Evolutionary conservation across 2,329 filamentous ascomycete species (phyloP), one percentile per base, ranked within the genome.

Genomic region (Hypocreales sp.): DNA sequence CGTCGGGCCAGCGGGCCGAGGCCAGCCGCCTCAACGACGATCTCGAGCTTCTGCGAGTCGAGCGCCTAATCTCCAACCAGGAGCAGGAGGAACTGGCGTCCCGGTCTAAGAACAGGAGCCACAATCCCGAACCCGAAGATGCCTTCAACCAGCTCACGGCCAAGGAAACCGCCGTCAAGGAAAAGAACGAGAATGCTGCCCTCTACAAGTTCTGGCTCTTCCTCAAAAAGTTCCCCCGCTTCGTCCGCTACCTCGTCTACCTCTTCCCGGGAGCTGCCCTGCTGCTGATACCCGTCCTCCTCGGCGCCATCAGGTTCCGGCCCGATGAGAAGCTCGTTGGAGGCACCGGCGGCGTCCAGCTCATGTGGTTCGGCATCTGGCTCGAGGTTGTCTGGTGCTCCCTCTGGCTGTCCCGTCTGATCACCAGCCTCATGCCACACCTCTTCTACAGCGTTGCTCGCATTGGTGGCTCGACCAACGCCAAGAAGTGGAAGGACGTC

Each of bases 321-420:
- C 31, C 51, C 3, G 37, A 47, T 5, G 44, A 46, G n/a, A 44
- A 52, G 9, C 46, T 77, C 2, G 71, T 67, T 9, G 66, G 65
- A 6, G 65, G 64, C 2, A 67, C 78, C 3, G 83, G 83, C 1
- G 82, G 78, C 13, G 83, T 93, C 0, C 46, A 72, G 35, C 58
- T 94, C 24, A 58, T 83, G 33, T 95, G 87, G 87, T 94, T 95
- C 45, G 80, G 80, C 17, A 83, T 94, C 35, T 95, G 87, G 87
- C 64, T 94, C 12, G 81, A 93, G 50, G 82, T 93, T 22, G 66
- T 94, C 15, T 95, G 87, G 87, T 63, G 87, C 35, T 83, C 83
- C 0, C 61, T 94, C 0, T 95, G 87, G 87, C 76, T 78, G 13
- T 78, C 64, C 1, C 59, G 66, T 9, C 66, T 71, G 44, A 38